phyloP scores from a whole-genome alignment of 1,284 basidiomycete genomes.

The Moesziomyces globuligerus region DNA sequence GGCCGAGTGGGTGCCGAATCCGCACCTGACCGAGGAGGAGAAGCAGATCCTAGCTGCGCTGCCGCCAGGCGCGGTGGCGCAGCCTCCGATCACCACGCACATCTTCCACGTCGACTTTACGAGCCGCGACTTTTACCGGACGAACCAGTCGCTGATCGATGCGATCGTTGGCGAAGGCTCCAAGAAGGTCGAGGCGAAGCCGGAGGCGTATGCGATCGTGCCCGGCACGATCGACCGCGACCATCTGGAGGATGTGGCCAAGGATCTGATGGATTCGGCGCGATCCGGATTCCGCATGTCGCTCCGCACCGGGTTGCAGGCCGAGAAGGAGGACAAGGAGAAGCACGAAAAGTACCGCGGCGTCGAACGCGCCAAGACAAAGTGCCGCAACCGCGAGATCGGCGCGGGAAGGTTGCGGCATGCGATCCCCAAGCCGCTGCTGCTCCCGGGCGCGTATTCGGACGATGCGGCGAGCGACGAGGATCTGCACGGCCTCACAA shows the following conservation, averaged over 20 bases:
- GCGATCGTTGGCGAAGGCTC: constrained; percentile 43
- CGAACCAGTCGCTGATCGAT: constrained; percentile 51
- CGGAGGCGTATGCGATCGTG: constrained; percentile 48
- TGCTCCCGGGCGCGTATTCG: constrained; percentile 50
- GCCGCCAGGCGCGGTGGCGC: constrained; percentile 33
- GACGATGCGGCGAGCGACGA: constrained; percentile 58
- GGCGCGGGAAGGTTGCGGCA: constrained; percentile 42
- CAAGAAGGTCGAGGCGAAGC: constrained; percentile 46
- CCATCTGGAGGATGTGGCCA: constrained; percentile 53
- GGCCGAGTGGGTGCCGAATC: constrained; percentile 51
- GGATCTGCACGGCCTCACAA: constrained; percentile 51
- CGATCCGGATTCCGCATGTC: constrained; percentile 51
- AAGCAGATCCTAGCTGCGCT: constrained; percentile 40
- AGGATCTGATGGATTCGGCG: constrained; percentile 55
- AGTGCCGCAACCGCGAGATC: constrained; percentile 50
- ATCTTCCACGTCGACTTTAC: constrained; percentile 54
- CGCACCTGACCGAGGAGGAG: constrained; percentile 38
- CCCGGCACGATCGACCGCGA: constrained; percentile 48
- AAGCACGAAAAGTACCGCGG: constrained; percentile 52
- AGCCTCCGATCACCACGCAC: constrained; percentile 47
- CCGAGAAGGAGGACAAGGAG: constrained; percentile 53
- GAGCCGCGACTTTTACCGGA: constrained; percentile 47
- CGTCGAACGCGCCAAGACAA: constrained; percentile 50
- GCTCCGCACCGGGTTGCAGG: constrained; percentile 45
- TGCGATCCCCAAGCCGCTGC: constrained; percentile 48